Evolutionary conservation across 805 yeast species (phyloP), one percentile per base, ranked within the genome.

Genomic region (Candida hispaniensis): DNA sequence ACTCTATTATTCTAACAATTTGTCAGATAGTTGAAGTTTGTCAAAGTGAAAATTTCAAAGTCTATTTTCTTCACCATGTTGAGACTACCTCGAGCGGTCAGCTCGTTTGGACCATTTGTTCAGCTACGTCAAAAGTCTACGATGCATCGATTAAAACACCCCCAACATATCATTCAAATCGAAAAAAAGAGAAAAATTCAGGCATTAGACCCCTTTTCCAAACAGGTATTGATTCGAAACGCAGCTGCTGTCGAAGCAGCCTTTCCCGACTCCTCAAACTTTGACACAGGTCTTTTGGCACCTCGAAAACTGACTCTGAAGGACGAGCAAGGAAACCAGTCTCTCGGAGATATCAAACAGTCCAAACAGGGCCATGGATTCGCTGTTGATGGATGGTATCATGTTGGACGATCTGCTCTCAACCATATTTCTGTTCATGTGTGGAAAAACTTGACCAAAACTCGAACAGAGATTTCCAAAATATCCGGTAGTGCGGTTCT

Each of bases 401-500:
- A 32, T 12, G 35, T 32, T 12, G 35, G 35, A 15, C 35, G 35
- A 22, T 17, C 35, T 9, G 35, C 35, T 3, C 35, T 32, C n/a
- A 23, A 23, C 28, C 27, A 32, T 28, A 22, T 32, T 22, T 17
- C 35, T 18, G 35, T 32, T n/a, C 35, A 32, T 28, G 22, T 28
- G 35, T 32, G 35, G 35, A 22, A 22, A 5, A 32, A 32, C 35
- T 9, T 28, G 13, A 32, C 28, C 35, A 23, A 32, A 22, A 18
- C 17, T n/a, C 16, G 18, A 22, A 32, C 35, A 18, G 35, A 32
- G 22, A 32, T 32, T n/a, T 32, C 35, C 22, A 32, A 32, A n/a
- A 22, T 32, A 21, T 20, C 35, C 13, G 35, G 35, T 4, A 23
- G 22, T 14, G 35, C 35, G 22, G 35, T 17, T 13, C 35, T 32